These are phyloP conservation scores for Rhodocollybia butyracea DNA, from an alignment of 768 basidiomycete genomes.

Conservation along the genomic window DNA sequence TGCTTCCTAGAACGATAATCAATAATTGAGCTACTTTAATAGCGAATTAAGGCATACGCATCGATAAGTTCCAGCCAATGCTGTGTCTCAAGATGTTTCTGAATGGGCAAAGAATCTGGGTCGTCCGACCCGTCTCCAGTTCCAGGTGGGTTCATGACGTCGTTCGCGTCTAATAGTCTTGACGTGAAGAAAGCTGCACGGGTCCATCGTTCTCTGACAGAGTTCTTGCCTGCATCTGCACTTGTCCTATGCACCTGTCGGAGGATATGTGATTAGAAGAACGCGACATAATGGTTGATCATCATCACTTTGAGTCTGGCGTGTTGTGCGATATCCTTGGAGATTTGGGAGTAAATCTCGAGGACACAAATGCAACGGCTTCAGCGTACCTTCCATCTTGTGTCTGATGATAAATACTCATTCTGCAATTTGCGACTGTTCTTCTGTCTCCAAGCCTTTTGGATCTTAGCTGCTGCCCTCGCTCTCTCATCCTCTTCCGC, in stretches of 20 bases:
- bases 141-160: slow-evolving; percentile 16
- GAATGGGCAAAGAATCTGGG: slow-evolving; percentile 12
- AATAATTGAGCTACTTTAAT: background rate
- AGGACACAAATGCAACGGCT: background rate
- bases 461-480: slow-evolving; percentile 16
- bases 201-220: slow-evolving; percentile 43
- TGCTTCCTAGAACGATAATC: slow-evolving; percentile 39
- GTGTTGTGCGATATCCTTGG: slow-evolving; percentile 30
- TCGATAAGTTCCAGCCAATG: slow-evolving; percentile 67
- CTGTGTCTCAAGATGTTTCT: slow-evolving; percentile 54
- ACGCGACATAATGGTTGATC: background rate
- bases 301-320: slow-evolving; percentile 33
- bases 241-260: slow-evolving; percentile 36
- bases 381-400: slow-evolving; percentile 4
- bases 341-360: background rate
- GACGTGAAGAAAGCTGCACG: slow-evolving; percentile 40
- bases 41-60: slow-evolving; percentile 30
- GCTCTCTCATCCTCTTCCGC: slow-evolving; percentile 4
- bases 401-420: slow-evolving; percentile 8
- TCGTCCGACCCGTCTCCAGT: slow-evolving; percentile 22
- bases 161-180: slow-evolving; percentile 41
- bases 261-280: background rate
- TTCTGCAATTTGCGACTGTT: slow-evolving; percentile 2
- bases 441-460: slow-evolving; percentile 19
- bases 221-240: slow-evolving; percentile 44